Evolutionary conservation across 164 flowering plant genomes (phyloP).

Genomic region (Vitis rupestris): DNA sequence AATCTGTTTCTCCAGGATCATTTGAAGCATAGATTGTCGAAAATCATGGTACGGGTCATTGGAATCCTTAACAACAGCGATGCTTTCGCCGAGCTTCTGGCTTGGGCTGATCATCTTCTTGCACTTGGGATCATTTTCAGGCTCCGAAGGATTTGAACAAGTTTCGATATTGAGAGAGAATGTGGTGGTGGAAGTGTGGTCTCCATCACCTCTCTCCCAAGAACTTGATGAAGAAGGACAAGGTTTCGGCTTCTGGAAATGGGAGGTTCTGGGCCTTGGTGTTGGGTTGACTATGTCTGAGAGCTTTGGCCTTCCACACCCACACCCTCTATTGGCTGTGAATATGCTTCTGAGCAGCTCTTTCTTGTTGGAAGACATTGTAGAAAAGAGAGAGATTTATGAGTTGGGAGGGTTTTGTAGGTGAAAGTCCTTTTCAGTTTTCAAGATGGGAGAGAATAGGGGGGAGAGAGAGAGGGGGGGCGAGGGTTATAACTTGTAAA

Average conservation of each 20-base stretch:
- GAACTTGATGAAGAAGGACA: slow-evolving; percentile 15
- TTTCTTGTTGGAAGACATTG: slow-evolving; percentile 18
- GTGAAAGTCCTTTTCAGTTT: background rate
- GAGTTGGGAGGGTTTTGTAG: background rate
- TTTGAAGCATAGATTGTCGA: slow-evolving; percentile 68
- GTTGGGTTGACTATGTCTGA: slow-evolving; percentile 19
- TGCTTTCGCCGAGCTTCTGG: slow-evolving; percentile 38
- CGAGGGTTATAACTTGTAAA: no score
- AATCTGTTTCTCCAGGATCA: slow-evolving; percentile 67
- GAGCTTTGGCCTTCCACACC: slow-evolving; percentile 17
- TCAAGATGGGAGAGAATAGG: background rate
- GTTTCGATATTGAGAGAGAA: background rate
- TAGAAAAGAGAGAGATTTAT: background rate
- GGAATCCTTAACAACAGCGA: slow-evolving; percentile 68
- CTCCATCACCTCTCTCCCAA: background rate
- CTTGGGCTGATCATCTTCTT: slow-evolving; percentile 14
- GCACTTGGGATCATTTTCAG: slow-evolving; percentile 20
- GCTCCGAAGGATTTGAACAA: background rate
- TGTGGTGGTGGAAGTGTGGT: slow-evolving; percentile 5
- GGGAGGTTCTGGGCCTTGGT: slow-evolving; percentile 10
- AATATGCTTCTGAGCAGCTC: slow-evolving; percentile 13
- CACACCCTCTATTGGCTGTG: slow-evolving; percentile 17
- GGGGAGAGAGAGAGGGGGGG: no score
- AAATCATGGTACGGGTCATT: slow-evolving; percentile 69
- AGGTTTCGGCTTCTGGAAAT: background rate